These are phyloP conservation scores for Rhizopogon roseolus DNA, from an alignment of 768 basidiomycete genomes.

Conservation along the genomic window DNA sequence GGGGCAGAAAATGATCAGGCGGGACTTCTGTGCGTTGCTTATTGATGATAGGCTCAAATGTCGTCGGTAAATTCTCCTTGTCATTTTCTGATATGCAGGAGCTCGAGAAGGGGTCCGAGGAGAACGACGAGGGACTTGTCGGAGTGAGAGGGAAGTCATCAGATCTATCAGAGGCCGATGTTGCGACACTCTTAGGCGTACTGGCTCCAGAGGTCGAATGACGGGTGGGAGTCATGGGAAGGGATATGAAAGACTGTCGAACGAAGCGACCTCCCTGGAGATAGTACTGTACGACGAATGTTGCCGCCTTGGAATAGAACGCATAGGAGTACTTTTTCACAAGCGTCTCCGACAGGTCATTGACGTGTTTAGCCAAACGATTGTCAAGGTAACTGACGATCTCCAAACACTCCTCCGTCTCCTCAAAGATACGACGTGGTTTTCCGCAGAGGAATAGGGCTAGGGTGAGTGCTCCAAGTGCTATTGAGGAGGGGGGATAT, in stretches of 20 bases:
- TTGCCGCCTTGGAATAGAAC: constrained; percentile 95
- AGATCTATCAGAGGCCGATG: constrained; percentile 68
- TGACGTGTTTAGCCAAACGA: constrained; percentile 82
- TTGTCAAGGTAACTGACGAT: constrained; percentile 84
- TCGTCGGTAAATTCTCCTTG: constrained; percentile 74
- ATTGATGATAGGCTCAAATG: constrained; percentile 70
- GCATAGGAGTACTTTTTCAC: constrained; percentile 97
- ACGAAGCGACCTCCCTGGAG: constrained; percentile 79
- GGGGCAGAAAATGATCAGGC: constrained; percentile 74
- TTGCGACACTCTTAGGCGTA: constrained; percentile 74
- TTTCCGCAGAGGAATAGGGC: constrained; percentile 86
- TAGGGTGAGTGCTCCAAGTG: constrained; percentile 83
- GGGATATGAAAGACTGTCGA: constrained; percentile 38
- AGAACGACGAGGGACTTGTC: constrained; percentile 54
- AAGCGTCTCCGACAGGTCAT: constrained; percentile 91
- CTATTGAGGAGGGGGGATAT: constrained; percentile 81
- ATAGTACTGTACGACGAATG: constrained; percentile 90
- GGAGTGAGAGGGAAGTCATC: constrained; percentile 86
- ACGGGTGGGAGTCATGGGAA: constrained; percentile 61
- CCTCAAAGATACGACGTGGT: constrained; percentile 72
- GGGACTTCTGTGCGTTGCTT: constrained; percentile 63
- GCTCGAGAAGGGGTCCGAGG: constrained; percentile 46
- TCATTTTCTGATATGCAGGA: constrained; percentile 61
- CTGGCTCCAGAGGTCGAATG: constrained; percentile 45
- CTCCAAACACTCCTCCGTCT: constrained; percentile 78